Percentiles rank a stretch among this genome's conserved stretches.
Conservation (phyloP, 2,329 filamentous ascomycete species). For the Emmonsiellopsis sp. region DNA sequence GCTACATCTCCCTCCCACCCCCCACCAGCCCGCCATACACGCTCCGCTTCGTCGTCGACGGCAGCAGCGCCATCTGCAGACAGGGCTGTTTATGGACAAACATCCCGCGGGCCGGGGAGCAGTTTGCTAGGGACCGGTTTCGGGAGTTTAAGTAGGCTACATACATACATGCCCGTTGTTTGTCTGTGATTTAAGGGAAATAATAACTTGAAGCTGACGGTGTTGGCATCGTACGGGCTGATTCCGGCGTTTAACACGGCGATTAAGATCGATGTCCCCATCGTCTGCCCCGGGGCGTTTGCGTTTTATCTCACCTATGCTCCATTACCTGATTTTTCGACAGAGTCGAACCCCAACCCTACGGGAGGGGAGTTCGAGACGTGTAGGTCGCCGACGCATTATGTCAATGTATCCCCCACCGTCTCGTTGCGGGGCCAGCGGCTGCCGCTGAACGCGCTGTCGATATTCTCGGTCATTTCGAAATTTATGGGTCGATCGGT, state of each 20-base stretch:
- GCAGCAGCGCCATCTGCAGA: constrained; percentile 89
- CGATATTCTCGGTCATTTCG: constrained; percentile 86
- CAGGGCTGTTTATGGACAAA: constrained; percentile 96
- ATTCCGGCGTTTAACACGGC: constrained; percentile 86
- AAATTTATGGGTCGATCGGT: constrained; percentile 97
- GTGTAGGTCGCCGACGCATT: constrained; percentile 68
- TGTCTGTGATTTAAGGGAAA: background rate
- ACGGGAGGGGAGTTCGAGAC: constrained; percentile 1
- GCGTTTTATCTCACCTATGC: constrained; percentile 91
- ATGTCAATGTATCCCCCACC: constrained; percentile 84
- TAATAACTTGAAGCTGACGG: background rate
- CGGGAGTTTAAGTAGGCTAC: constrained; percentile 73
- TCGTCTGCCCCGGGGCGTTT: constrained; percentile 76
- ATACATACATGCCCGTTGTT: too few relatives aligned
- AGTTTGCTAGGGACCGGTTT: constrained; percentile 72
- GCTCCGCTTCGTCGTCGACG: constrained; percentile 83
- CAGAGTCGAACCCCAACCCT: constrained; percentile 41
- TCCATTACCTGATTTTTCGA: constrained; percentile 68
- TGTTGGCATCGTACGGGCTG: constrained; percentile 48
- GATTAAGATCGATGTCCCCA: constrained; percentile 80
- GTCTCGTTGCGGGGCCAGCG: constrained; percentile 64
- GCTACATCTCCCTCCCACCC: constrained; percentile 86
- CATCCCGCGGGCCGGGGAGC: constrained; percentile 65
- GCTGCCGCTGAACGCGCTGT: constrained; percentile 77
- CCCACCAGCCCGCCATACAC: constrained; percentile 63